Evolutionary conservation across 441 rosid species (phyloP).

Genomic region (Populus hybrid): DNA sequence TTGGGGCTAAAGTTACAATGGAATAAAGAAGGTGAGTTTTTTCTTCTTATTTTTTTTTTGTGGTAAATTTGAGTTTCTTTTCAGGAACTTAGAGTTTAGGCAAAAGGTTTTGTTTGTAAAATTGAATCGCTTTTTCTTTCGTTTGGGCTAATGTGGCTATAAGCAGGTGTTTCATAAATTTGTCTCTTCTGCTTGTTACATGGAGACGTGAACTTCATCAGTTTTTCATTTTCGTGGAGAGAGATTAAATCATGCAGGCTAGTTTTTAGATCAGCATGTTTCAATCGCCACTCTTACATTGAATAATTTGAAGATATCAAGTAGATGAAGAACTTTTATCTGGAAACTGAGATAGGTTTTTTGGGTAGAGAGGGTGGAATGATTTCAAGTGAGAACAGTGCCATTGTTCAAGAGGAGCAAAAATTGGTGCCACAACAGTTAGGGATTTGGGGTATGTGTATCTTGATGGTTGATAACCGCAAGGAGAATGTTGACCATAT

Average conservation of each 20-base stretch:
- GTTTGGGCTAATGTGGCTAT: not conserved
- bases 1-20: conserved; percentile 76
- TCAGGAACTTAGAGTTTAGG: not conserved
- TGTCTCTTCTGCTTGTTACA: not conserved
- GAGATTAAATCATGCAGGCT: not conserved
- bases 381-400: not conserved
- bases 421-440: not conserved
- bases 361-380: not conserved
- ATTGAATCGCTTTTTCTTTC: not conserved
- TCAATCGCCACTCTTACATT: not conserved
- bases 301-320: not conserved
- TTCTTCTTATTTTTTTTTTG: not conserved
- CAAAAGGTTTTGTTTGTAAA: not conserved
- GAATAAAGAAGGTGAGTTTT: conserved; percentile 41
- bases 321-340: not conserved
- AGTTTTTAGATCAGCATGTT: not conserved
- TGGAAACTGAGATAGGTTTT: not conserved
- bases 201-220: not conserved
- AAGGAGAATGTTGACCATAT: not conserved
- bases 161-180: not conserved
- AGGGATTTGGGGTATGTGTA: not conserved
- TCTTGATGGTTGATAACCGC: not conserved
- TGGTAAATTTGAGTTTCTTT: conserved; percentile 3
- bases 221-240: not conserved
- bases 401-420: not conserved